Evolutionary conservation across 148 eudicot species (phyloP), one percentile per base, ranked within the genome.

Genomic region (Talinum fruticosum): DNA sequence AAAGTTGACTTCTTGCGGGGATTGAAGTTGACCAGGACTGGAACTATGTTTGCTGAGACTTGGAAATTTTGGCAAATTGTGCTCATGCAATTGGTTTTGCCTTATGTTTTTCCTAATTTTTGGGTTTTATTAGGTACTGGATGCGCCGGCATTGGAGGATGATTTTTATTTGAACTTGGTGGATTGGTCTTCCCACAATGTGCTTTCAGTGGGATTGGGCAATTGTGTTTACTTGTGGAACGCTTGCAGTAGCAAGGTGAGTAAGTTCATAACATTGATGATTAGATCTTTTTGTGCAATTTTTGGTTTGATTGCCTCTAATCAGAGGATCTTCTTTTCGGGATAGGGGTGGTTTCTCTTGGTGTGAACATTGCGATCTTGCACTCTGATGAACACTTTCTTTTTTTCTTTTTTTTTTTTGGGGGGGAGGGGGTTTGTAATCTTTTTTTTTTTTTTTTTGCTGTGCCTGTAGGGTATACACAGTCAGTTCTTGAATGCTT

Each of bases 131-230:
- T 84, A 94, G 98, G 97, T 94, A 33, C 83, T 94, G 90, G 98
- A 92, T 90, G 98, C 98, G 41, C 98, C 98, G 10, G 90, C 90
- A 70, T 89, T 94, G 87, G 97, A 94, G 80, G 98, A 94, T 83
- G 98, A 94, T 89, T 94, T 94, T 80, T 92, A 94, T 75, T 84
- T 92, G 79, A 94, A 92, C 77, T 93, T 94, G 81, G 95, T 94
- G 29, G 98, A 94, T 73, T 94, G 98, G 98, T 94, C 98, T 61
- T 83, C 98, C 1, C 83, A 86, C 61, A 90, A 94, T 83, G 90
- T 94, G 5, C 85, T 94, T 80, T 87, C 98, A 37, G 98, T 94
- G 45, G 98, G 98, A 66, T 84, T 94, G 83, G 93, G 92, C 2
- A 92, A 87, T 75, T 89, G 93, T 54, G 98, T 94, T 61, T 94